Conservation (phyloP, 192 early-diverging fungal species). For the Rhizoclosmatium sp. region DNA sequence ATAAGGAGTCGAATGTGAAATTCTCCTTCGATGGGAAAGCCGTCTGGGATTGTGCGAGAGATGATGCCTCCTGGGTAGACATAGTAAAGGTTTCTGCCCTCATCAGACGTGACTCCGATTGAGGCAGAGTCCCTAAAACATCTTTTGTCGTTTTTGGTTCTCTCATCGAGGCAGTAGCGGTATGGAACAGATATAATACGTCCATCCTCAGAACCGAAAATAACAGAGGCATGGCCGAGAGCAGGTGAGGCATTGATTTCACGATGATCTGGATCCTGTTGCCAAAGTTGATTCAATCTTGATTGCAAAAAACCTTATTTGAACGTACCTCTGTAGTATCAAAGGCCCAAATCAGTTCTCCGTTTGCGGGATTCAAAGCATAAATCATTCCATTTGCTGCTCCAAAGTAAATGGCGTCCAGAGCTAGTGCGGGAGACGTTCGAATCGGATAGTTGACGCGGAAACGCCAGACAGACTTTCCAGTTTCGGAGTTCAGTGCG, state of each 20-base stretch:
- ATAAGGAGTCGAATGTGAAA: constrained; percentile 27
- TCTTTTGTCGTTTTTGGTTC: constrained; percentile 9
- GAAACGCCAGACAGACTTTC: constrained; percentile 37
- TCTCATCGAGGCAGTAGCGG: constrained; percentile 22
- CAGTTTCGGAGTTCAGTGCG: constrained; percentile 20
- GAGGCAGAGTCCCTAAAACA: constrained; percentile 1
- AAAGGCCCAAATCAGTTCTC: constrained; percentile 29
- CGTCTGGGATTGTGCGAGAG: constrained; percentile 7
- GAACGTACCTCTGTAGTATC: constrained; percentile 27
- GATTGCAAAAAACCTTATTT: background rate
- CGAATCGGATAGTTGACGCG: constrained; percentile 36
- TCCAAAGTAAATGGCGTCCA: constrained; percentile 30
- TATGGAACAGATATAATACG: constrained; percentile 33
- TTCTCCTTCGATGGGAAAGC: constrained; percentile 1
- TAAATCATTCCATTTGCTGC: constrained; percentile 36
- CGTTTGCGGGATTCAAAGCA: constrained; percentile 26
- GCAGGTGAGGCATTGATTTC: constrained; percentile 38
- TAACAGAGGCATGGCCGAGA: constrained; percentile 22
- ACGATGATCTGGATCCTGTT: constrained; percentile 31
- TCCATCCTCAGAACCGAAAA: constrained; percentile 34
- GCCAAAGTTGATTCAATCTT: background rate
- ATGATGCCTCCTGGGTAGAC: constrained; percentile 31
- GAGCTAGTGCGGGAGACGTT: constrained; percentile 30
- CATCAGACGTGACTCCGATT: background rate
- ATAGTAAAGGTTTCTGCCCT: constrained; percentile 30